Evolutionary conservation across 345 rosid species (phyloP), one percentile per base, ranked within the genome.

Genomic region (Euphorbia tirucalli): DNA sequence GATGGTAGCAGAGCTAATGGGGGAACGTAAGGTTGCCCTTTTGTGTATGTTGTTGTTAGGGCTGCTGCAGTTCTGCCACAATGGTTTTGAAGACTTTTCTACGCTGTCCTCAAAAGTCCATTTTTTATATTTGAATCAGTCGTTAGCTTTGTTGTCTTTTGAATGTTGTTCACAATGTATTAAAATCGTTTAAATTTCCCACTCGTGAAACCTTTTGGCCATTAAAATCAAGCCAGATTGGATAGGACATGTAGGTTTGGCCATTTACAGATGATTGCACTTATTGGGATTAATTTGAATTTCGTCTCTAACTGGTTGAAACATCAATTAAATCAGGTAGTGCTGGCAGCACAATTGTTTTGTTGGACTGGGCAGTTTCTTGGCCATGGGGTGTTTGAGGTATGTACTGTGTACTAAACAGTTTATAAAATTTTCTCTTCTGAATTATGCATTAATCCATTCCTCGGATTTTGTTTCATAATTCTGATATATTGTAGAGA

Each of bases 301-400:
- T 54, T 27, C 22, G 24, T 48, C 24, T 1, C 65, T 41, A 66
- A 44, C 30, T 21, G 66, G 25, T 48, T 63, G 14, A n/a, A 15
- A 65, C 32, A 22, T 41, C 67, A 22, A 21, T 16, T 65, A 43
- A 56, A 60, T 71, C 85, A 91, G 98, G 86, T 88, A 74, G 96
- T 83, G 43, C 74, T 91, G 19, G 95, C 69, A 54, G 78, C 93
- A 77, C 92, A 94, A 74, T 48, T 92, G 63, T 37, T 87, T 58
- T 90, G 95, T 80, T 91, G 96, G 97, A 85, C 78, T 0, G 90
- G 91, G 43, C 98, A 90, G 81, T 86, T 87, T 75, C 22, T 93
- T 8, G 98, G 97, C 71, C 98, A 94, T 69, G 95, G 95, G 8
- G 66, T 92, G 63, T 94, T 89, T 54, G 98, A 94, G 96, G 98